Evolutionary conservation across 2,329 filamentous ascomycete species (phyloP).

Genomic region (Ilyonectria sp.): DNA sequence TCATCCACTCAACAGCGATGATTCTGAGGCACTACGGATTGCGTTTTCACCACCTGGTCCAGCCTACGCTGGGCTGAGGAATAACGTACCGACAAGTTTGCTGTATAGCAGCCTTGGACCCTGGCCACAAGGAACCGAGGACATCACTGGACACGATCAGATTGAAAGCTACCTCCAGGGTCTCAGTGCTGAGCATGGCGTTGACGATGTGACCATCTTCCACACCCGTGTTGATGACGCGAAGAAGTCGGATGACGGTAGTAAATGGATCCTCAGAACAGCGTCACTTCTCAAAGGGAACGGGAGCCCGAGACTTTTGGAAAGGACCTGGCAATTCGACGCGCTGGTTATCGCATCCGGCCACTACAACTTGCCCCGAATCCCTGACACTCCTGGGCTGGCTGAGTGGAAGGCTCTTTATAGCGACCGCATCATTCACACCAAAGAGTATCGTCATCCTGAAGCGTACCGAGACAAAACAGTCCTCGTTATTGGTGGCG

Average conservation of each 20-base stretch:
- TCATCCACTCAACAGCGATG: constrained; percentile 3
- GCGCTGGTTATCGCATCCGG: constrained; percentile 77
- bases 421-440: constrained; percentile 72
- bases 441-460: constrained; percentile 79
- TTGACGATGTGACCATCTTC: constrained; percentile 66
- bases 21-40: constrained; percentile 20
- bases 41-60: constrained; percentile 56
- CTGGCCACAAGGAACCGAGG: constrained; percentile 73
- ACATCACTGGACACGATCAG: constrained; percentile 70
- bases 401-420: constrained; percentile 69
- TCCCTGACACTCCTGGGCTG: constrained; percentile 74
- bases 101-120: constrained; percentile 59
- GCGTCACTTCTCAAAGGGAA: constrained; percentile 56
- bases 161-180: constrained; percentile 74
- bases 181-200: constrained; percentile 65
- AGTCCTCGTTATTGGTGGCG: constrained; percentile 68
- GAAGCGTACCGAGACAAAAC: constrained; percentile 69
- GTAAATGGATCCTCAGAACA: constrained; percentile 67
- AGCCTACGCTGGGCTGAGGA: constrained; percentile 73
- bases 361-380: constrained; percentile 75
- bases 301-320: constrained; percentile 45
- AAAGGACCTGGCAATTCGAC: constrained; percentile 66
- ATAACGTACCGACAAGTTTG: constrained; percentile 79
- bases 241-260: constrained; percentile 58
- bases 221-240: constrained; percentile 71